Percentiles rank a stretch among this genome's conserved stretches.
Conservation (phyloP, 2,329 filamentous ascomycete genomes). For the Clonostachys chloroleuca region DNA sequence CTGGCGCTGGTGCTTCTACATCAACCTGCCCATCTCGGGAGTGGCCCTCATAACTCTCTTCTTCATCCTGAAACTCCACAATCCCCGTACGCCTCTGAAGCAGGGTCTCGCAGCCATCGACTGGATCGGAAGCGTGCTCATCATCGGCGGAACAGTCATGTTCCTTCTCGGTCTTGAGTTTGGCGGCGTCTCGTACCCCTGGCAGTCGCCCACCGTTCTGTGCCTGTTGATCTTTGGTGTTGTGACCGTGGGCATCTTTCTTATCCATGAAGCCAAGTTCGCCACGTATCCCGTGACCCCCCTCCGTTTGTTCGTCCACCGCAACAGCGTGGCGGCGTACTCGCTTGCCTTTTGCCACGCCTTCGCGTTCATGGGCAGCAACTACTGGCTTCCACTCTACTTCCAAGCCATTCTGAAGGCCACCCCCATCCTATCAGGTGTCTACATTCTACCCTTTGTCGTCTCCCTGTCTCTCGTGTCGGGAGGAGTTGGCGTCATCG, state of each 20-base stretch:
- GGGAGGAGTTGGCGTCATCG: conserved; percentile 48
- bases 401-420: conserved; percentile 73
- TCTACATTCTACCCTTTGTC: conserved; percentile 69
- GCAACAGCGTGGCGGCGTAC: conserved; percentile 63
- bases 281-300: conserved; percentile 79
- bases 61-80: conserved; percentile 65
- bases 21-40: conserved; percentile 52
- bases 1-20: conserved; percentile 70
- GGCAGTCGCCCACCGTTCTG: conserved; percentile 70
- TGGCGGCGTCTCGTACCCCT: conserved; percentile 71
- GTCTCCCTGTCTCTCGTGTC: conserved; percentile 63
- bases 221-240: conserved; percentile 74
- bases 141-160: conserved; percentile 80
- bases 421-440: conserved; percentile 65
- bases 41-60: conserved; percentile 43
- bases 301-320: conserved; percentile 60
- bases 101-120: conserved; percentile 61
- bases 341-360: conserved; percentile 68
- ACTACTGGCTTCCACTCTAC: conserved; percentile 82
- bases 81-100: conserved; percentile 57
- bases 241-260: conserved; percentile 59
- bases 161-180: conserved; percentile 82
- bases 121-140: conserved; percentile 49
- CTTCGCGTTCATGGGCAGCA: conserved; percentile 70
- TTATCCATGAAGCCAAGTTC: conserved; percentile 67